Evolutionary conservation across 371 early-diverging fungal genomes (phyloP), one percentile per base, ranked within the genome.

Genomic region (Chytridium lagenaria): DNA sequence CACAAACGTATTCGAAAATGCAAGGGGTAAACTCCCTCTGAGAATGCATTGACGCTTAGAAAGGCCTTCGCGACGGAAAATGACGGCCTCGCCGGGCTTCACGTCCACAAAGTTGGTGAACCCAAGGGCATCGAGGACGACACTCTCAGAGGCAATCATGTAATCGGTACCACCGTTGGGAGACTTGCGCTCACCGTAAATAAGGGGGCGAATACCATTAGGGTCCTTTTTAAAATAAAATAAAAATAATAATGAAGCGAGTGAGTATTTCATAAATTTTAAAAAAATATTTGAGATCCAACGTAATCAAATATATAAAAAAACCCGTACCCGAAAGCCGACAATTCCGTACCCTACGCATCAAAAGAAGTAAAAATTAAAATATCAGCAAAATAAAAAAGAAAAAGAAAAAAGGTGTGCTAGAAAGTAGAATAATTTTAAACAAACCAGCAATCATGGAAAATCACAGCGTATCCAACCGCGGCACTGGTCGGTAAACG

Each of bases 401-500:
- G n/a, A n/a, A n/a, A n/a, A n/a, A n/a, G n/a, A n/a, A n/a, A n/a
- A n/a, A n/a, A n/a, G n/a, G n/a, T n/a, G n/a, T n/a, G n/a, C n/a
- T n/a, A n/a, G n/a, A n/a, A n/a, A n/a, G n/a, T n/a, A n/a, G n/a
- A n/a, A n/a, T n/a, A n/a, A n/a, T n/a, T n/a, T n/a, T n/a, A n/a
- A n/a, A n/a, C n/a, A n/a, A n/a, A n/a, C n/a, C 98, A 31, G 98
- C 97, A 84, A 98, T 91, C 97, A 98, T 96, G 33, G 91, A n/a
- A 94, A 7, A 94, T 91, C 78, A 93, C 94, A 23, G 98, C 98
- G 78, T 95, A 98, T 33, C 92, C 98, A n/a, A 63, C 99, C 99
- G 33, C 79, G 86, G 80, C 94, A 93, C 81, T 91, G 91, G 49
- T 84, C 79, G n/a, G 82, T 90, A 93, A 51, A 98, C 84, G 44